Conservation (phyloP, 306 rosid genomes). For the Fragaria vesca region DNA sequence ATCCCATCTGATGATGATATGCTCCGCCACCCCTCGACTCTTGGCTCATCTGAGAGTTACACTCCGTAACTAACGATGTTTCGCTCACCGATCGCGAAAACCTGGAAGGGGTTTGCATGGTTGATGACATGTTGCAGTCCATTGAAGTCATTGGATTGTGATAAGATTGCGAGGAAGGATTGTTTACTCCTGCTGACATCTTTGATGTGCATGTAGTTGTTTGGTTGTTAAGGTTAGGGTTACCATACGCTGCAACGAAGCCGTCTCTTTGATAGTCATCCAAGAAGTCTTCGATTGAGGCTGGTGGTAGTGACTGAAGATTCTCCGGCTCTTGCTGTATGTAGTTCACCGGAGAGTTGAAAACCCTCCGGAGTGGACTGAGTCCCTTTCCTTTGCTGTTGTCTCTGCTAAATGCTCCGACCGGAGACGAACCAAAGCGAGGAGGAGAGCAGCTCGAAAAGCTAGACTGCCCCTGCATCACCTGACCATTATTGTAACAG, state of each 20-base stretch:
- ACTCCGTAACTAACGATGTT: constrained; percentile 26
- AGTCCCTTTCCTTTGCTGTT: constrained; percentile 73
- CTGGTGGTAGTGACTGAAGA: constrained; percentile 48
- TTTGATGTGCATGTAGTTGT: constrained; percentile 21
- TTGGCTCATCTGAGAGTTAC: constrained; percentile 42
- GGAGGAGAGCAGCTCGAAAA: constrained; percentile 69
- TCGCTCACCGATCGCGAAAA: constrained; percentile 49
- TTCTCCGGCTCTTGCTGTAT: constrained; percentile 60
- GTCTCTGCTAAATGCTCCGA: constrained; percentile 56
- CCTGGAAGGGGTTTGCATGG: constrained; percentile 41
- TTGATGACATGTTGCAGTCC: constrained; percentile 26
- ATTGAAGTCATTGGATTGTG: constrained; percentile 37
- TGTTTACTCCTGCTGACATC: constrained; percentile 28
- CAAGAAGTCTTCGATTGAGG: constrained; percentile 62
- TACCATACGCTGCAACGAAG: constrained; percentile 13
- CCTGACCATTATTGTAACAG: constrained; percentile 45
- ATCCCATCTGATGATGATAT: constrained; percentile 46
- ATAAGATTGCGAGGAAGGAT: constrained; percentile 37
- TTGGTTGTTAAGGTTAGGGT: constrained; percentile 5
- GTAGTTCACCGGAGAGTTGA: constrained; percentile 63
- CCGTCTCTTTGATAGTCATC: constrained; percentile 56
- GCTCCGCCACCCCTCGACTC: constrained; percentile 32
- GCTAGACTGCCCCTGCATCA: constrained; percentile 49
- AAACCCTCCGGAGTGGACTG: constrained; percentile 81
- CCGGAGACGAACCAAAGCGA: constrained; percentile 39